phyloP scores from a whole-genome alignment of 31 red algal species.

The Asparagopsis taxiformis region DNA sequence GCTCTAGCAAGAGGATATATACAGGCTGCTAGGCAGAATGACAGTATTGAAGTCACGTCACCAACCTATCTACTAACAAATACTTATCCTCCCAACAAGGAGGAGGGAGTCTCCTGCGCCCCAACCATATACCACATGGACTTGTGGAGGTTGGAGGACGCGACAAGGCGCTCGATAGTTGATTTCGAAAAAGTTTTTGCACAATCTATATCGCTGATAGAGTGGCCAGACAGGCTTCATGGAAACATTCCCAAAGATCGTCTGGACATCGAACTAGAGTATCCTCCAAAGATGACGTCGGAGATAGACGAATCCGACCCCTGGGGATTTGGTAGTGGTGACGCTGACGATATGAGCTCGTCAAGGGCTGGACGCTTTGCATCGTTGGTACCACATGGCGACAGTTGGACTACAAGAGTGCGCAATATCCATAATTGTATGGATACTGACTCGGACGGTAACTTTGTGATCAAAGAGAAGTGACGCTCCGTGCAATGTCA shows the following conservation, averaged over 20 bases:
- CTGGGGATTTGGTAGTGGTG: conserved; percentile 45
- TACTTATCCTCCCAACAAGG: conserved; percentile 34
- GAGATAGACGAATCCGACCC: conserved; percentile 28
- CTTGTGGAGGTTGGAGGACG: conserved; percentile 72
- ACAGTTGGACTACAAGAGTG: conserved; percentile 9
- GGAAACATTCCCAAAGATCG: conserved; percentile 8
- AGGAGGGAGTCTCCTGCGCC: neutral
- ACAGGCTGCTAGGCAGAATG: conserved; percentile 33
- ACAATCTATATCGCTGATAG: conserved; percentile 66
- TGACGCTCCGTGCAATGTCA: too few relatives aligned
- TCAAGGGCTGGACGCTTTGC: conserved; percentile 1
- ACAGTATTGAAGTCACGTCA: conserved; percentile 60
- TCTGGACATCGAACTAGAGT: conserved; percentile 46
- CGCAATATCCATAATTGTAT: neutral
- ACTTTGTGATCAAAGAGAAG: neutral
- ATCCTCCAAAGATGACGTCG: conserved; percentile 1
- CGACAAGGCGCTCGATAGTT: conserved; percentile 49
- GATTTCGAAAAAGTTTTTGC: conserved; percentile 71
- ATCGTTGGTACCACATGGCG: conserved; percentile 13
- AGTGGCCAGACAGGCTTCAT: conserved; percentile 86
- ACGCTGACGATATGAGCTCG: neutral
- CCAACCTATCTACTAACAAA: conserved; percentile 89
- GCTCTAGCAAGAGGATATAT: conserved; percentile 79
- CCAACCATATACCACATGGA: conserved; percentile 84
- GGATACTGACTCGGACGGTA: neutral